Evolutionary conservation across 768 basidiomycete species (phyloP), one percentile per base, ranked within the genome.

Genomic region (Leccinum boreale): DNA sequence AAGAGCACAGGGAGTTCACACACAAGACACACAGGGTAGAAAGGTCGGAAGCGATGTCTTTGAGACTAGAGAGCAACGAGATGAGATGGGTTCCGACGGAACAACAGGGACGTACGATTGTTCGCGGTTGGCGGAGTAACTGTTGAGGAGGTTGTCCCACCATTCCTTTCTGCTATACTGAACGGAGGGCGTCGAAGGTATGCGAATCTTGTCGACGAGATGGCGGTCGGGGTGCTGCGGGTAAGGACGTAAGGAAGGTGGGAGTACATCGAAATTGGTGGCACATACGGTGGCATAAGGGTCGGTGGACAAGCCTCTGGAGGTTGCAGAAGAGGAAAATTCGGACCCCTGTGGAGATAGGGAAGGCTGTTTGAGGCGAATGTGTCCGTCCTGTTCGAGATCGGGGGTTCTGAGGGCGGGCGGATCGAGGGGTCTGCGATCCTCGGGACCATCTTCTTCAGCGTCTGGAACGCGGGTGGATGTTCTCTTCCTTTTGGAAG

Each of bases 401-500:
- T 70, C 62, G 45, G 67, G 60, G 1, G 72, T 67, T 28, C 66
- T 59, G 57, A 68, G 53, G 46, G 60, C 21, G 45, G 66, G 70
- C 11, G 62, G 65, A 58, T 71, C 68, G 59, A 64, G 58, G 5
- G 52, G 58, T 47, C 70, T 69, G 42, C 70, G 70, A 61, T 72
- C 65, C 54, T 70, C 65, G 44, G 57, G 24, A 2, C 9, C 23
- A 5, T 12, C 44, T 39, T 77, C 71, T 59, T 73, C 73, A 44
- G 64, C 56, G 55, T 78, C 77, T 47, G 73, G 59, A 53, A 67
- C 50, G 52, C 65, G 70, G 55, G 72, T 63, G 1, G 59, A 54
- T 23, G 75, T 76, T 58, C 80, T 77, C 68, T 79, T 84, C 67
- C 82, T 79, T 72, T 86, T 86, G 51, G 79, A 70, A 56, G 81